Evolutionary conservation across 202 grass and related monocot species (phyloP).

Genomic region (Digitaria exilis): DNA sequence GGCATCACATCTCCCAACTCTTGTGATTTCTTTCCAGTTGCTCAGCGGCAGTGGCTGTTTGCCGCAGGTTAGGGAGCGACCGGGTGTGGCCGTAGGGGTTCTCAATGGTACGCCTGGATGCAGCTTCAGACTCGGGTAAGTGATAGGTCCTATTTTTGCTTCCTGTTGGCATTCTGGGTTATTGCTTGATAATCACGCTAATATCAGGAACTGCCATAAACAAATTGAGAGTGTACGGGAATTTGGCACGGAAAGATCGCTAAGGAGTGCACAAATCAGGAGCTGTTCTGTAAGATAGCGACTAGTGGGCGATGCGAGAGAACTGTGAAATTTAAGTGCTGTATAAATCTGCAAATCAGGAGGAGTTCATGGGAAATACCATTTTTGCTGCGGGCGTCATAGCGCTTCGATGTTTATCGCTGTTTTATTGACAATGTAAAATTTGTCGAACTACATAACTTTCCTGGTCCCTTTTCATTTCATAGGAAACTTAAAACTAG

Average conservation of each 20-base stretch:
- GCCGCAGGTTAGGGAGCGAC: slow-evolving; percentile 37
- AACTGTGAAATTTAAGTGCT: background rate
- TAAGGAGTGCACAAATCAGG: background rate
- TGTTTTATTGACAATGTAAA: background rate
- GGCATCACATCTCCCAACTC: background rate
- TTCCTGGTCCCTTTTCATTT: background rate
- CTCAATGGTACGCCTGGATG: slow-evolving; percentile 9
- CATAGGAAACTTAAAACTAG: background rate
- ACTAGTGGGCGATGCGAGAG: background rate
- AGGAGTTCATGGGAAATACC: background rate
- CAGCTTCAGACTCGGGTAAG: slow-evolving; percentile 37
- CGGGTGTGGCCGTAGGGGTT: slow-evolving; percentile 2
- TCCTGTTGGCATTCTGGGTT: background rate
- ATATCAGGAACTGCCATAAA: background rate
- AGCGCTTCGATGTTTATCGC: background rate
- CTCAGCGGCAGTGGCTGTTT: background rate
- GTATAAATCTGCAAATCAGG: background rate
- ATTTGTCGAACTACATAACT: background rate
- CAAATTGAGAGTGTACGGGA: background rate
- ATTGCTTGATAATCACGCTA: background rate
- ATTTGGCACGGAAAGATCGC: background rate
- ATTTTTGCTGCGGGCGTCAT: background rate
- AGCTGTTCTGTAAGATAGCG: background rate
- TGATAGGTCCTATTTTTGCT: background rate
- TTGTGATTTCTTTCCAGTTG: background rate